Evolutionary conservation across 768 basidiomycete genomes (phyloP).

Genomic region (Termitomyces sp.): DNA sequence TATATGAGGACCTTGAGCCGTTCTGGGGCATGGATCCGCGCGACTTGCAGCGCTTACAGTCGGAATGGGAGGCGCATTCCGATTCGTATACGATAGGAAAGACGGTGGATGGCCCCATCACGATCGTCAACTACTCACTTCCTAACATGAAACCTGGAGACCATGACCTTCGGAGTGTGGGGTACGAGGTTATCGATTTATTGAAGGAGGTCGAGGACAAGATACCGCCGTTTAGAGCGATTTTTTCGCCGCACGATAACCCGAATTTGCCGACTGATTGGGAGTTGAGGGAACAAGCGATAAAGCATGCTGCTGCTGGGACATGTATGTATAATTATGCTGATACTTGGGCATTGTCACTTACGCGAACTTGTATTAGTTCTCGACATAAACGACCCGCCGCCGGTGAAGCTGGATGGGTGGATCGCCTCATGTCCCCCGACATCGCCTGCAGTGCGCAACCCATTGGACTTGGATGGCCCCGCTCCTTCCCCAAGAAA

Average conservation of each 20-base stretch:
- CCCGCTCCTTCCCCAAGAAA: conserved; percentile 10
- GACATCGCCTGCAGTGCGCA: conserved; percentile 22
- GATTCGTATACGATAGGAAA: conserved; percentile 37
- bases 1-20: conserved; percentile 68
- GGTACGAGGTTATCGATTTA: conserved; percentile 30
- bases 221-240: conserved; percentile 43
- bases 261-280: conserved; percentile 34
- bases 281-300: conserved; percentile 26
- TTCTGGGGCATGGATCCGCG: conserved; percentile 61
- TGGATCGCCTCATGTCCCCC: conserved; percentile 36
- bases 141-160: conserved; percentile 11
- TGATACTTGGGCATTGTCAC: background rate
- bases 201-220: conserved; percentile 32
- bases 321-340: conserved; percentile 29
- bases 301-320: conserved; percentile 29
- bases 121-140: conserved; percentile 23
- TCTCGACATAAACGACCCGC: conserved; percentile 25
- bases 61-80: conserved; percentile 29
- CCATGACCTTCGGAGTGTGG: conserved; percentile 21
- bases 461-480: conserved; percentile 21
- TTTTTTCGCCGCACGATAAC: conserved; percentile 46
- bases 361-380: conserved; percentile 11
- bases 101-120: conserved; percentile 19
- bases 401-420: conserved; percentile 23
- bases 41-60: conserved; percentile 28